Percentiles rank a stretch among this genome's conserved stretches.
Conservation (phyloP, 2,329 filamentous ascomycete species). For the Alternaria panax region DNA sequence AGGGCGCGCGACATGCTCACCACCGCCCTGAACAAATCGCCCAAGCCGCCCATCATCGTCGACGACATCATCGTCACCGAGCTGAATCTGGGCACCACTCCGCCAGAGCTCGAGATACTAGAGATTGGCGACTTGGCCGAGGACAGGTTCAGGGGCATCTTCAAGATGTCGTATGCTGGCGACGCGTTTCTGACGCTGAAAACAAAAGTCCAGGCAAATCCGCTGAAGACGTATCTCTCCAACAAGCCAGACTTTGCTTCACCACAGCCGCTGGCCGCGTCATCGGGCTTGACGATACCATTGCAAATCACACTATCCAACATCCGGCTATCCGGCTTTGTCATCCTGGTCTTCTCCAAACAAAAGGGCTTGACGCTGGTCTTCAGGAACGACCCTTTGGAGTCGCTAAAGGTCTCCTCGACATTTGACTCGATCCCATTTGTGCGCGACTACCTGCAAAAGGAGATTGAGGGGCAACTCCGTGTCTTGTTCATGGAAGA, state of each 20-base stretch:
- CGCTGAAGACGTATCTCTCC: slow-evolving; percentile 91
- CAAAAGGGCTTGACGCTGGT: slow-evolving; percentile 97
- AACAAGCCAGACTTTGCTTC: slow-evolving; percentile 93
- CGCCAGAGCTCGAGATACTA: slow-evolving; percentile 93
- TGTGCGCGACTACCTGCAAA: slow-evolving; percentile 94
- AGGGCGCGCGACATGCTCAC: slow-evolving; percentile 94
- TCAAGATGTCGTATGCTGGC: slow-evolving; percentile 98
- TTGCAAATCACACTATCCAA: slow-evolving; percentile 95
- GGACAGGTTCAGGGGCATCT: slow-evolving; percentile 95
- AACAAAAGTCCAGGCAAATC: slow-evolving; percentile 96
- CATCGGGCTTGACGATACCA: slow-evolving; percentile 94
- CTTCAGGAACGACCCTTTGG: slow-evolving; percentile 96
- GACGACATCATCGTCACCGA: slow-evolving; percentile 99
- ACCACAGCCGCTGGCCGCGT: slow-evolving; percentile 87
- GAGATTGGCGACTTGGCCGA: slow-evolving; percentile 98
- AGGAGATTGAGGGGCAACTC: slow-evolving; percentile 92
- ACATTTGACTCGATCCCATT: slow-evolving; percentile 99
- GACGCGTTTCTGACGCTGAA: slow-evolving; percentile 95
- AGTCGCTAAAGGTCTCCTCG: slow-evolving; percentile 97
- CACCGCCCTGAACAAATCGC: slow-evolving; percentile 93
- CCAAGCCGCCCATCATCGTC: slow-evolving; percentile 98
- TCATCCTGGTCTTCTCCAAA: slow-evolving; percentile 96
- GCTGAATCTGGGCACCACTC: slow-evolving; percentile 92
- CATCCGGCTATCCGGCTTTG: slow-evolving; percentile 94
- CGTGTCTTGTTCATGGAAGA: slow-evolving; percentile 98